phyloP scores from a whole-genome alignment of 306 rosid species.

The Begonia loranthoides region DNA sequence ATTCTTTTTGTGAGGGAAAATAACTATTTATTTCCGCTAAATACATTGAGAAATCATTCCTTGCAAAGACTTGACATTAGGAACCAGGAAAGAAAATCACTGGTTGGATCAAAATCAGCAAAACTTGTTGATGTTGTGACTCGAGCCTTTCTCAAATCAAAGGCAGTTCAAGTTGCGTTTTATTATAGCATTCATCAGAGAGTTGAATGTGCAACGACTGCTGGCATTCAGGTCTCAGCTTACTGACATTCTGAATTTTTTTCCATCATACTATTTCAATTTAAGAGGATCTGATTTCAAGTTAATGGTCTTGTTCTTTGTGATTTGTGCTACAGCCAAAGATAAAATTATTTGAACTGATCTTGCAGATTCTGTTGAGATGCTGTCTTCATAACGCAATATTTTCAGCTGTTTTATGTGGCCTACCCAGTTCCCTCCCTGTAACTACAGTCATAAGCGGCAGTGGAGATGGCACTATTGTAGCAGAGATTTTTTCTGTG shows the following conservation, averaged over 20 bases:
- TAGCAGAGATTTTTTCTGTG: slow-evolving; percentile 66
- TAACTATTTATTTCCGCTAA: slow-evolving; percentile 52
- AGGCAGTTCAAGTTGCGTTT: slow-evolving; percentile 71
- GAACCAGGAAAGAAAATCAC: slow-evolving; percentile 37
- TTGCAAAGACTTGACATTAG: slow-evolving; percentile 29
- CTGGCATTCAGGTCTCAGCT: slow-evolving; percentile 64
- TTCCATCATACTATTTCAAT: too few relatives aligned
- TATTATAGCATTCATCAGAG: slow-evolving; percentile 80
- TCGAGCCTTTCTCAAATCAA: slow-evolving; percentile 60
- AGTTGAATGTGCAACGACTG: slow-evolving; percentile 55
- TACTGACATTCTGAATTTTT: neutral
- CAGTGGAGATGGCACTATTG: slow-evolving; percentile 80
- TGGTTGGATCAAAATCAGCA: slow-evolving; percentile 40
- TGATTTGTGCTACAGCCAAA: neutral
- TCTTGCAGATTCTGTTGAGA: slow-evolving; percentile 64
- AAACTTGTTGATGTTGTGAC: slow-evolving; percentile 61
- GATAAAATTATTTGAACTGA: slow-evolving; percentile 9
- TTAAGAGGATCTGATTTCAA: too few relatives aligned
- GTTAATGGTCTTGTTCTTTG: too few relatives aligned
- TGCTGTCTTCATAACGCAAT: slow-evolving; percentile 57
- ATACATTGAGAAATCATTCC: slow-evolving; percentile 42
- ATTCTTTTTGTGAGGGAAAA: slow-evolving; percentile 31
- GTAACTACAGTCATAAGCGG: slow-evolving; percentile 90
- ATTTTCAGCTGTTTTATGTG: slow-evolving; percentile 79
- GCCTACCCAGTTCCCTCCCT: slow-evolving; percentile 81